phyloP scores from a whole-genome alignment of 106 monocot genomes.

The Platanthera zijinensis region DNA sequence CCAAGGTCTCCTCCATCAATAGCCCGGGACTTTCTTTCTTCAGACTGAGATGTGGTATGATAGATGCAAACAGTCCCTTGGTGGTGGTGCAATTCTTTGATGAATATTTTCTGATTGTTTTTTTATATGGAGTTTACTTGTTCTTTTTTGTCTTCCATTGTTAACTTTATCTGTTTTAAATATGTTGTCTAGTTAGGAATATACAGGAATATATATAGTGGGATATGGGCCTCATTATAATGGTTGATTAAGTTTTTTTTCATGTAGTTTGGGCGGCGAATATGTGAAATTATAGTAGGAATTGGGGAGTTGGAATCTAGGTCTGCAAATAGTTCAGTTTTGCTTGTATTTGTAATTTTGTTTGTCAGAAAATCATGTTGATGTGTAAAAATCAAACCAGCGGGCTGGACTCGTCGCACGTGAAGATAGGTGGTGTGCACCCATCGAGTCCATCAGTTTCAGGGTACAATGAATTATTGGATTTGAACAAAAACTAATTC shows the following conservation, averaged over 20 bases:
- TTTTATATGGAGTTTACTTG: not conserved
- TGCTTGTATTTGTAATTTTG: too few species aligned
- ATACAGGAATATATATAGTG: not conserved
- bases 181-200: not conserved
- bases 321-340: too few species aligned
- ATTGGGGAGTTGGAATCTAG: too few species aligned
- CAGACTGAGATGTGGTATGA: not conserved
- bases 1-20: too few species aligned
- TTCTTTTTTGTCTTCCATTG: not conserved
- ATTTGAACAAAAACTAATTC: too few species aligned
- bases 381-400: too few species aligned
- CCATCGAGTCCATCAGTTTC: too few species aligned
- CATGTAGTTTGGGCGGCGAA: not conserved
- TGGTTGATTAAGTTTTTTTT: not conserved
- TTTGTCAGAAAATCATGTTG: too few species aligned
- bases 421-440: too few species aligned
- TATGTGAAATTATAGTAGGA: not conserved
- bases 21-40: too few species aligned
- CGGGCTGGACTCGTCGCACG: too few species aligned
- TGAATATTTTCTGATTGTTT: conserved; percentile 1
- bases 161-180: not conserved
- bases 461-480: too few species aligned
- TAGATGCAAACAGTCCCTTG: not conserved
- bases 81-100: not conserved
- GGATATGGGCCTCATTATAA: not conserved